A percentile compares a stretch with the other conserved stretches of the same genome.
These are phyloP conservation scores for Xylaria venustula DNA, from an alignment of 495 filamentous ascomycete species.

Conservation along the genomic window DNA sequence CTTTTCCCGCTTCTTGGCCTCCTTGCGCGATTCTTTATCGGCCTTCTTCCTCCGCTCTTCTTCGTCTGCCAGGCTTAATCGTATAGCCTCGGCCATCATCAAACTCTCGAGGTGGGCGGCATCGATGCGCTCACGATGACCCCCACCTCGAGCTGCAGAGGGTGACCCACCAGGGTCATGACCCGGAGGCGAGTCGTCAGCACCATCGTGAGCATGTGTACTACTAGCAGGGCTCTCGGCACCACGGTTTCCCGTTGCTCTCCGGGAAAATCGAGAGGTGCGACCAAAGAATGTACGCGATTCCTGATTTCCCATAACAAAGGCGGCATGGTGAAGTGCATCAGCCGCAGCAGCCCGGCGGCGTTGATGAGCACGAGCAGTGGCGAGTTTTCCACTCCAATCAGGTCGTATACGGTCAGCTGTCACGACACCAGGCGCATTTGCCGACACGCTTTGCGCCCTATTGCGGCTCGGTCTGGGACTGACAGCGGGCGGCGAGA, in stretches of 20 bases:
- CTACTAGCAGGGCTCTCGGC: slow-evolving; percentile 27
- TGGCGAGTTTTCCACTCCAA: slow-evolving; percentile 86
- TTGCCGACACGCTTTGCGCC: slow-evolving; percentile 79
- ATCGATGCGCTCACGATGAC: slow-evolving; percentile 21
- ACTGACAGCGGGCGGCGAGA: slow-evolving; percentile 38
- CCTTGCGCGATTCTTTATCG: slow-evolving; percentile 77
- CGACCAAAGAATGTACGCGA: slow-evolving; percentile 42
- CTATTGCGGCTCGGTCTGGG: slow-evolving; percentile 53
- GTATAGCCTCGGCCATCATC: slow-evolving; percentile 97
- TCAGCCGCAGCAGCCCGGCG: slow-evolving; percentile 90
- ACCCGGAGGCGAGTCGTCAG: slow-evolving; percentile 23
- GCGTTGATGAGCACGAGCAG: slow-evolving; percentile 79
- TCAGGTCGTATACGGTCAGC: slow-evolving; percentile 91
- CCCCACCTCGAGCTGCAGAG: slow-evolving; percentile 17
- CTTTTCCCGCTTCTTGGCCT: slow-evolving; percentile 79
- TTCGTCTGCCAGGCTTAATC: slow-evolving; percentile 82
- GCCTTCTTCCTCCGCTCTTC: slow-evolving; percentile 82
- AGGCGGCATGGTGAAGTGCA: slow-evolving; percentile 91
- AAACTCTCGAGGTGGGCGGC: slow-evolving; percentile 80
- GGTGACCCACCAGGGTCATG: slow-evolving; percentile 23
- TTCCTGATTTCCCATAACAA: slow-evolving; percentile 71
- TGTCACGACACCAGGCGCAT: slow-evolving; percentile 77
- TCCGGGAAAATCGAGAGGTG: slow-evolving; percentile 45
- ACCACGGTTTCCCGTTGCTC: slow-evolving; percentile 41
- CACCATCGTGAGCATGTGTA: slow-evolving; percentile 31